These are phyloP conservation scores for Saitozyma sp. DNA, from an alignment of 768 basidiomycete species.

Conservation along the genomic window DNA sequence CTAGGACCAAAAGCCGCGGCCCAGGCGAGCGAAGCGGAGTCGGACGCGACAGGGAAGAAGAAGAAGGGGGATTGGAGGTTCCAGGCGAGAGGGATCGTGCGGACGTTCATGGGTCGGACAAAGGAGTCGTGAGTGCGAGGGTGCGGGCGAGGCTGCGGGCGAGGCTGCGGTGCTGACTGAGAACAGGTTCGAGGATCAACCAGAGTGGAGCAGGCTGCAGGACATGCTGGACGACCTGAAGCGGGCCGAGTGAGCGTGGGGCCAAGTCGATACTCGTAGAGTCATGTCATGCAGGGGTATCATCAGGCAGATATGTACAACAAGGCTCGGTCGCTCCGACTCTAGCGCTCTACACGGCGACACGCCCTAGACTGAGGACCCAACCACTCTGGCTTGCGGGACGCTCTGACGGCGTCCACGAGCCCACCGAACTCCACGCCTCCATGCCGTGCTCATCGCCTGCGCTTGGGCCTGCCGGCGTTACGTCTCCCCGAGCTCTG, in stretches of 20 bases:
- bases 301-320: slow-evolving; percentile 12
- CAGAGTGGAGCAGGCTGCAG: slow-evolving; percentile 72
- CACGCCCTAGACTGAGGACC: background rate
- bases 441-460: slow-evolving; percentile 16
- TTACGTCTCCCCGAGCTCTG: slow-evolving; percentile 25
- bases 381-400: background rate
- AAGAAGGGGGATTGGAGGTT: slow-evolving; percentile 67
- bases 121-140: slow-evolving; percentile 58
- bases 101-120: slow-evolving; percentile 84
- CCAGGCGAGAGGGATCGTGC: slow-evolving; percentile 79
- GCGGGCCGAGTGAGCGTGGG: slow-evolving; percentile 19
- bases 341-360: background rate
- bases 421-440: background rate
- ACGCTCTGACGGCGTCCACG: background rate
- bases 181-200: slow-evolving; percentile 74
- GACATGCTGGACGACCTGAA: slow-evolving; percentile 68
- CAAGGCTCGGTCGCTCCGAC: background rate
- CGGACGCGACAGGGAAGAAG: slow-evolving; percentile 44
- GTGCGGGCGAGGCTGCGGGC: background rate
- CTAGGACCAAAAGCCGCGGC: slow-evolving; percentile 63
- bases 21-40: slow-evolving; percentile 34
- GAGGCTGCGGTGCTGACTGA: slow-evolving; percentile 8
- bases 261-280: background rate
- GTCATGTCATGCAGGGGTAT: background rate
- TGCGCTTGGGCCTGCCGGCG: slow-evolving; percentile 33